These are phyloP conservation scores for Hypoxylon perforatum DNA, from an alignment of 495 filamentous ascomycete genomes.

Conservation along the genomic window DNA sequence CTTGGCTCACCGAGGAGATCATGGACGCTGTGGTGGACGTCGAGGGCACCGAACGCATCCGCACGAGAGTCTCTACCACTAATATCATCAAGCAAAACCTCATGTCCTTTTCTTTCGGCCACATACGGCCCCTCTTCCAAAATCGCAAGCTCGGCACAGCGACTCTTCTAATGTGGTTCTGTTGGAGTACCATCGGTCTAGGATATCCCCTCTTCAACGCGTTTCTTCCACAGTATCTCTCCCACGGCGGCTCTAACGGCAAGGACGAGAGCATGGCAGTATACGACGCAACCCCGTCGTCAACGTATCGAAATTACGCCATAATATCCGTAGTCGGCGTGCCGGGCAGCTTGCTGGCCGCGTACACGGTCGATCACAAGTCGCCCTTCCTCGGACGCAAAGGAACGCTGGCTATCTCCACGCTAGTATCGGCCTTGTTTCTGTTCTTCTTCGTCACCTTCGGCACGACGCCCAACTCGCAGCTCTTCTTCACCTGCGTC, in stretches of 20 bases:
- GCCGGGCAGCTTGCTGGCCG: conserved; percentile 78
- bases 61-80: conserved; percentile 44
- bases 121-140: conserved; percentile 60
- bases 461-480: conserved; percentile 69
- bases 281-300: conserved; percentile 39
- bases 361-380: conserved; percentile 72
- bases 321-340: conserved; percentile 79
- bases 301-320: conserved; percentile 76
- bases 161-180: conserved; percentile 67
- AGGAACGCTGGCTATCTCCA: conserved; percentile 75
- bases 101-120: conserved; percentile 56
- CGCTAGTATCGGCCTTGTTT: conserved; percentile 76
- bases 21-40: conserved; percentile 63
- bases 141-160: conserved; percentile 59
- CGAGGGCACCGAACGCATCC: conserved; percentile 33
- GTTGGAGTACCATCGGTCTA: conserved; percentile 66
- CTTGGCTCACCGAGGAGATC: conserved; percentile 69
- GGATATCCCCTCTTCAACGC: conserved; percentile 85
- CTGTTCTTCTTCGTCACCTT: conserved; percentile 68
- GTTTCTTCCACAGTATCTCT: conserved; percentile 84
- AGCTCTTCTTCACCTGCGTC: conserved; percentile 80
- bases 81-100: conserved; percentile 52
- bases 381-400: conserved; percentile 75
- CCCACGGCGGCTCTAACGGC: conserved; percentile 70
- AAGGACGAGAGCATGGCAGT: conserved; percentile 14